Percentiles rank a stretch among this genome's conserved stretches.
These are phyloP conservation scores for Phytophthora cryptogea DNA, from an alignment of 352 stramenopile genomes.

Conservation along the genomic window DNA sequence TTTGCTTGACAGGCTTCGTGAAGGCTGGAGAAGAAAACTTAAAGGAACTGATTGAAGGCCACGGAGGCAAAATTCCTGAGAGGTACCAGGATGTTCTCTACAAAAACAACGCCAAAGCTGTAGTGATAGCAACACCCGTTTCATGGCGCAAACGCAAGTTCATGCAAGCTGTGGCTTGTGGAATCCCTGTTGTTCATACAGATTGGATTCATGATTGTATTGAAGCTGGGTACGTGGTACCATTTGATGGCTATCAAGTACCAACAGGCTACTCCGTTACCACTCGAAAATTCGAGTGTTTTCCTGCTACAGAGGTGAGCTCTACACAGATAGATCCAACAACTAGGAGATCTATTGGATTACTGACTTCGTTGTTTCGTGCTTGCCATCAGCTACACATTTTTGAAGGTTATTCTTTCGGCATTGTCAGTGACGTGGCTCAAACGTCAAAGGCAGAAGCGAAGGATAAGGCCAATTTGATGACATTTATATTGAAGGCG, in stretches of 20 bases:
- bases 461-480: constrained; percentile 51
- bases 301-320: constrained; percentile 36
- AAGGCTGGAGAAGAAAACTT: constrained; percentile 53
- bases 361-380: constrained; percentile 13
- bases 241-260: constrained; percentile 74
- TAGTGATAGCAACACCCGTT: constrained; percentile 76
- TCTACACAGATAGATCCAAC: not conserved
- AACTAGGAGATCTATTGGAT: not conserved
- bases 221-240: constrained; percentile 44
- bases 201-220: constrained; percentile 81
- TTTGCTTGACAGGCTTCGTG: constrained; percentile 76
- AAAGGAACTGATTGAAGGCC: constrained; percentile 63
- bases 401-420: constrained; percentile 64
- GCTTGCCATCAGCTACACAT: constrained; percentile 50
- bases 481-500: constrained; percentile 61
- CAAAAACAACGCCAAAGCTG: constrained; percentile 52
- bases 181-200: constrained; percentile 81
- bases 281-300: constrained; percentile 70
- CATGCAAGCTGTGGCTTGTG: constrained; percentile 76
- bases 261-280: constrained; percentile 68
- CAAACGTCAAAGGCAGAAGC: constrained; percentile 33
- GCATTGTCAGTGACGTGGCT: constrained; percentile 59
- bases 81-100: constrained; percentile 53
- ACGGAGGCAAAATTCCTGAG: constrained; percentile 63
- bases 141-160: constrained; percentile 85